Conservation (phyloP, 2,329 filamentous ascomycete genomes). For the Elsinoe fawcettii region DNA sequence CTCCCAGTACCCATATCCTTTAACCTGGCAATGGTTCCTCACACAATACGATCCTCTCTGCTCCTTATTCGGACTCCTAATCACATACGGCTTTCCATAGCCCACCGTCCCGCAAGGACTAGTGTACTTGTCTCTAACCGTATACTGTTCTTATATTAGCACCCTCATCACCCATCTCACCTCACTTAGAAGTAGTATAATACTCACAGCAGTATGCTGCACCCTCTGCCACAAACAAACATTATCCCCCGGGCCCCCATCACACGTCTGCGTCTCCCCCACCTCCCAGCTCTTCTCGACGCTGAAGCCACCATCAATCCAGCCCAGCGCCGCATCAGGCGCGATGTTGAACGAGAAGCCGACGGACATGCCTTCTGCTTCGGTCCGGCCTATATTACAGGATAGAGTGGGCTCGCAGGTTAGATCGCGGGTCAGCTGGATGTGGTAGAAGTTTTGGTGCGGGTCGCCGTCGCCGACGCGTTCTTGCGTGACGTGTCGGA, state of each 20-base stretch:
- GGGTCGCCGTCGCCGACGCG: constrained; percentile 1
- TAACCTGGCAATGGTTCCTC: neutral
- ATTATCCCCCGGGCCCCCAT: neutral
- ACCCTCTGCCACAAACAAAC: constrained; percentile 4
- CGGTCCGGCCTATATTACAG: neutral
- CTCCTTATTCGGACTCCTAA: neutral
- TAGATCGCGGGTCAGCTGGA: neutral
- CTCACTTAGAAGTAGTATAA: too few species aligned
- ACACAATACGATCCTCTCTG: constrained; percentile 1
- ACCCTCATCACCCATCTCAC: too few species aligned
- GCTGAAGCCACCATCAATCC: neutral
- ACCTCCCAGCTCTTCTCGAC: neutral
- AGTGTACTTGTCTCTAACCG: neutral
- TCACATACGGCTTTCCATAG: neutral
- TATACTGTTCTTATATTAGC: neutral
- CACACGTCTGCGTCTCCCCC: neutral
- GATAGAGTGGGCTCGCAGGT: neutral
- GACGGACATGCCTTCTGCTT: constrained; percentile 2
- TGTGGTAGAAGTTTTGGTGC: neutral
- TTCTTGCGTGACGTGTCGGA: neutral
- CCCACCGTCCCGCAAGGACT: neutral
- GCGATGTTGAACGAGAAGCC: constrained; percentile 2
- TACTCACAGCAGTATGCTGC: neutral
- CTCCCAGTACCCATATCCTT: neutral
- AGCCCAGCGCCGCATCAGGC: neutral